A percentile compares a stretch with the other conserved stretches of the same genome.
phyloP scores from a whole-genome alignment of 352 stramenopile species.

The Saprolegnia parasitica region DNA sequence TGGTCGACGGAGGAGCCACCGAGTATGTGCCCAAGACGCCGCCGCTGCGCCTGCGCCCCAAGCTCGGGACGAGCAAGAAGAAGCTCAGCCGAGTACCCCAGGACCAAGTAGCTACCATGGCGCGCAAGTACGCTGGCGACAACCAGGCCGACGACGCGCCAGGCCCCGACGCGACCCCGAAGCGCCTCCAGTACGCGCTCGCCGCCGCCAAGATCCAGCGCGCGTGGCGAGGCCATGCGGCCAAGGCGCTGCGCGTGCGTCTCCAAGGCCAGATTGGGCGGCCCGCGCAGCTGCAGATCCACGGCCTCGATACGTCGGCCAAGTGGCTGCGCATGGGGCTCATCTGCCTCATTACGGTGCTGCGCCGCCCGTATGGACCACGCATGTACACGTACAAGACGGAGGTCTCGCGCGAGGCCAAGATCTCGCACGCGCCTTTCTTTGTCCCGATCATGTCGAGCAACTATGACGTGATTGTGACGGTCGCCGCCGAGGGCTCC shows the following conservation, averaged over 20 bases:
- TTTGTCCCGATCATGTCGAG: conserved; percentile 25
- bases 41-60: conserved; percentile 8
- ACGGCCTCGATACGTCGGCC: conserved; percentile 7
- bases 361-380: conserved; percentile 17
- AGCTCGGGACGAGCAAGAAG: conserved; percentile 20
- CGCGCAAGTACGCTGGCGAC: conserved; percentile 2
- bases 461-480: conserved; percentile 28
- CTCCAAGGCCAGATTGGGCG: conserved; percentile 22
- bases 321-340: conserved; percentile 14
- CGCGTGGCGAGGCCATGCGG: conserved; percentile 7
- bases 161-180: background rate
- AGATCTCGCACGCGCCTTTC: conserved; percentile 4
- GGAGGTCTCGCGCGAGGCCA: background rate
- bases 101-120: conserved; percentile 1
- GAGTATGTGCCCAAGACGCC: conserved; percentile 18
- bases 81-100: conserved; percentile 19
- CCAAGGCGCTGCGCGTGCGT: background rate
- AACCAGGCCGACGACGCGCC: conserved; percentile 2
- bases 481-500: conserved; percentile 12
- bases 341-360: conserved; percentile 19
- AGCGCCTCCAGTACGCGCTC: background rate
- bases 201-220: conserved; percentile 17
- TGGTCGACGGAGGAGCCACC: background rate
- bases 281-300: conserved; percentile 23
- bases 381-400: conserved; percentile 27